Evolutionary conservation across 176 grass and related monocot genomes (phyloP).

Genomic region (Aegilops sharonensis): DNA sequence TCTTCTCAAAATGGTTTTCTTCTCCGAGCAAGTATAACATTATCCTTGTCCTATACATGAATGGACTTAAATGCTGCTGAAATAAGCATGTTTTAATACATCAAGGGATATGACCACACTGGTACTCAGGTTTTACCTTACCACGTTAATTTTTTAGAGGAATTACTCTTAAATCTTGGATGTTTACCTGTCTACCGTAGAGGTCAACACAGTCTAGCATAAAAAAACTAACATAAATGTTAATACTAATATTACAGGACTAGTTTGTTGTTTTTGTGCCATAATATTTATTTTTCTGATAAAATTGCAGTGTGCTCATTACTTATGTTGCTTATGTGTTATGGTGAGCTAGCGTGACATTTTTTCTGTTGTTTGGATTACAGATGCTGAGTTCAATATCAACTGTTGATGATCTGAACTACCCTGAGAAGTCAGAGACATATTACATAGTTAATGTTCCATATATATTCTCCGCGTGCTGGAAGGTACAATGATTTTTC

Average conservation of each 20-base stretch:
- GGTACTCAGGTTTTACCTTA: constrained; percentile 11
- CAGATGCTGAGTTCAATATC: constrained; percentile 94
- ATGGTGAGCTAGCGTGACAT: constrained; percentile 8
- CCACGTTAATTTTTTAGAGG: neutral
- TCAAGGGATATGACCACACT: neutral
- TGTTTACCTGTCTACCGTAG: neutral
- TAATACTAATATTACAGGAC: neutral
- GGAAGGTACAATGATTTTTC: constrained; percentile 60
- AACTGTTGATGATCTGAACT: constrained; percentile 93
- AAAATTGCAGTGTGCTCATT: constrained; percentile 7
- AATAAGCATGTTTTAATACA: constrained; percentile 7
- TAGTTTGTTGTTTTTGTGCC: neutral
- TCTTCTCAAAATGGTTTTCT: neutral
- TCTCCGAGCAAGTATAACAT: neutral
- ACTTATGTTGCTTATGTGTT: constrained; percentile 21
- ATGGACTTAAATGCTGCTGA: neutral
- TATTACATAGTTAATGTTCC: constrained; percentile 96
- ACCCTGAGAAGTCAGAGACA: constrained; percentile 90
- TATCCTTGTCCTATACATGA: neutral
- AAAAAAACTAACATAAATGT: neutral
- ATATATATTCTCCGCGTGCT: constrained; percentile 94
- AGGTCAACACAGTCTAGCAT: neutral
- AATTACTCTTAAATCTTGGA: constrained; percentile 8
- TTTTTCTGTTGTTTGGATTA: constrained; percentile 36
- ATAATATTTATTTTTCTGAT: neutral